A percentile compares a stretch with the other conserved stretches of the same genome.
These are phyloP conservation scores for Apiotrichum porosum DNA, from an alignment of 1,284 basidiomycete species.

Conservation along the genomic window DNA sequence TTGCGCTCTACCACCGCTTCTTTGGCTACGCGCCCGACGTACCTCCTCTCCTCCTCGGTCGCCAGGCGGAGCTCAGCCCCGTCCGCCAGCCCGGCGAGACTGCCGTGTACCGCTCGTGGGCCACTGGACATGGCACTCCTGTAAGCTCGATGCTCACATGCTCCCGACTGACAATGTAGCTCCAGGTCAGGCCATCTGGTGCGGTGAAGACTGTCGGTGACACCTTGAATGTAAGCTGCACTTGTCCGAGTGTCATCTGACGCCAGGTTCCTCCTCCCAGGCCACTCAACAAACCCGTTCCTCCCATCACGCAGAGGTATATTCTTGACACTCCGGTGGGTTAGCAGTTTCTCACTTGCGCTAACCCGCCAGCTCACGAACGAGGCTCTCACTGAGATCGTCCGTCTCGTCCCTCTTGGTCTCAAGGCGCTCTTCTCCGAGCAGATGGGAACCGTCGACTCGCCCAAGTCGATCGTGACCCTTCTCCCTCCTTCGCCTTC, in stretches of 20 bases:
- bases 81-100: conserved; percentile 42
- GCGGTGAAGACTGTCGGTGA: conserved; percentile 39
- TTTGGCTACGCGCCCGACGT: conserved; percentile 41
- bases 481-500: conserved; percentile 35
- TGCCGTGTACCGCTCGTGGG: conserved; percentile 45
- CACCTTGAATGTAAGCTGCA: no score
- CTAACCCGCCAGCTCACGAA: conserved; percentile 12
- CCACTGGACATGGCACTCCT: conserved; percentile 46
- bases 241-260: no score
- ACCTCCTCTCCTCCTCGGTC: conserved; percentile 46
- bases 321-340: conserved; percentile 39
- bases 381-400: conserved; percentile 33
- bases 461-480: conserved; percentile 25
- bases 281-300: no score
- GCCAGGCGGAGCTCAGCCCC: conserved; percentile 40
- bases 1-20: conserved; percentile 41
- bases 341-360: background rate
- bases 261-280: no score
- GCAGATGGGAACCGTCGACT: conserved; percentile 8
- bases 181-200: conserved; percentile 42
- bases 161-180: no score
- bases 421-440: conserved; percentile 36
- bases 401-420: conserved; percentile 34
- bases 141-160: no score
- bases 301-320: conserved; percentile 17